Conservation (phyloP, 257 asterid genomes). For the Ilex asprella region DNA sequence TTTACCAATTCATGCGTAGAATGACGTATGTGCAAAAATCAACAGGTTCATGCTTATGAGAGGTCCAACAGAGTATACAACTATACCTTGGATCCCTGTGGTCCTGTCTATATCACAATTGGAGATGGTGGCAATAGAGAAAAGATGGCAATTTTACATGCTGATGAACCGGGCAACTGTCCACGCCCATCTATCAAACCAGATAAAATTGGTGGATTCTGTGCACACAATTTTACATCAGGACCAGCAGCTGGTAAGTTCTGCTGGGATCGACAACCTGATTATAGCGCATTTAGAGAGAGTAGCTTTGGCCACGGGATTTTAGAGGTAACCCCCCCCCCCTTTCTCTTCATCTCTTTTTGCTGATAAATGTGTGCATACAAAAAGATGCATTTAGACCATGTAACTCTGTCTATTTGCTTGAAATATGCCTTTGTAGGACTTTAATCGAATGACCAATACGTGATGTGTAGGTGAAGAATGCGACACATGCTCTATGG, state of each 20-base stretch:
- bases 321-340: constrained; percentile 51
- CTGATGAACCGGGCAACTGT: constrained; percentile 69
- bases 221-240: constrained; percentile 70
- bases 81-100: constrained; percentile 82
- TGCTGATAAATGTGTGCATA: not conserved
- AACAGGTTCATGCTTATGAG: constrained; percentile 93
- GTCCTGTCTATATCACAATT: constrained; percentile 67
- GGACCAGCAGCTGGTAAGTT: constrained; percentile 90
- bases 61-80: constrained; percentile 90
- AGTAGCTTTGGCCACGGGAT: constrained; percentile 94
- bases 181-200: constrained; percentile 74
- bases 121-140: constrained; percentile 97
- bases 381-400: not conserved
- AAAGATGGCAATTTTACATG: constrained; percentile 67
- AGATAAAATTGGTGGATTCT: constrained; percentile 70
- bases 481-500: constrained; percentile 88
- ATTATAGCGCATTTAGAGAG: constrained; percentile 84
- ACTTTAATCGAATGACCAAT: not conserved
- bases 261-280: constrained; percentile 93
- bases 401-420: too few relatives aligned
- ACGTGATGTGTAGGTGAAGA: constrained; percentile 52
- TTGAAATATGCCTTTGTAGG: too few relatives aligned
- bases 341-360: not conserved
- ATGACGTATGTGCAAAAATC: not conserved
- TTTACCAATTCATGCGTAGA: not conserved